Evolutionary conservation across 352 stramenopile species (phyloP), one percentile per base, ranked within the genome.

Genomic region (Globisporangium lucens): DNA sequence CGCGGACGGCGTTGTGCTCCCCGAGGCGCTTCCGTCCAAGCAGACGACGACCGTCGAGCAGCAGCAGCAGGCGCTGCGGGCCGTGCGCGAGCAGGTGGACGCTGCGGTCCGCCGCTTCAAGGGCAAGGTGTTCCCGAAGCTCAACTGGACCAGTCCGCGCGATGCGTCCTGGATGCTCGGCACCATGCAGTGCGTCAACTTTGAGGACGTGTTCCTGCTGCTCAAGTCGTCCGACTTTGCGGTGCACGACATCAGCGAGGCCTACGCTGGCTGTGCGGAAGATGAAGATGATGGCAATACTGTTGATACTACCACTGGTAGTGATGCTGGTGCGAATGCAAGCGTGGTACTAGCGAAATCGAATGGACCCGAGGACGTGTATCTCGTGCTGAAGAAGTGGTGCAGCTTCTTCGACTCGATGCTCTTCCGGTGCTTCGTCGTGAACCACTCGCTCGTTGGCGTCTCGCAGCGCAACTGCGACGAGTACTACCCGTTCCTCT

Each of bases 401-500:
- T 98, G 93, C 74, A 97, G 96, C 61, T 90, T 98, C 22, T 90
- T 93, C 79, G 91, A 97, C 66, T 98, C 90, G 74, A 98, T 98
- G 90, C 87, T 98, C 67, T 99, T 99, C 71, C 87, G 96, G 55
- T 98, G 93, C 72, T 98, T 98, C 74, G 89, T 99, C 27, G 73
- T 87, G 27, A 71, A 81, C 38, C 75, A 89, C 70, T 66, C 83
- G 55, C 75, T 97, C 7, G 77, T 98, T 27, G 94, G 80, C 4
- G 86, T 98, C 66, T 97, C 82, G 29, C 96, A 99, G 75, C 88
- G 94, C 47, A 86, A 98, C 67, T 94, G 87, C 69, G 87, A 89
- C 60, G 90, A 98, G 81, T 96, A 91, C 67, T 99, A 97, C 68
- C 77, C 89, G 27, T 97, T 98, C 66, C 66, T 98, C 6, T 56